Conservation (phyloP, 2,329 filamentous ascomycete genomes). For the Rachicladosporium sp. region DNA sequence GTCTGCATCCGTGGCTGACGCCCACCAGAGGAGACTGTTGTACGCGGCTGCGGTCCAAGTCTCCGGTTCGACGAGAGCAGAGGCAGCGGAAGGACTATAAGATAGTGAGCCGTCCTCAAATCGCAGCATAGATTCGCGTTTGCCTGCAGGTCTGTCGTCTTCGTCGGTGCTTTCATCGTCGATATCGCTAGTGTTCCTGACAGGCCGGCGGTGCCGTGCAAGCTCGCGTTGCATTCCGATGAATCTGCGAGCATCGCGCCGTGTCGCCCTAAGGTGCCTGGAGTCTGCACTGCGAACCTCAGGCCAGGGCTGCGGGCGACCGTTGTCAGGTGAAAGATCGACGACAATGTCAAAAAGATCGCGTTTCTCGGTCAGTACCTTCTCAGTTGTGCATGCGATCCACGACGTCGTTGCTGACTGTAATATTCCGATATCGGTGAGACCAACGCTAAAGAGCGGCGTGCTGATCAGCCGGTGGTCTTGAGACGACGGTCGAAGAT, state of each 20-base stretch:
- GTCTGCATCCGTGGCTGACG: conserved; percentile 63
- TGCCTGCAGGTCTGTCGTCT: too few species aligned
- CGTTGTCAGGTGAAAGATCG: conserved; percentile 51
- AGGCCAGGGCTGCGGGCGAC: conserved; percentile 50
- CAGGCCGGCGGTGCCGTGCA: neutral
- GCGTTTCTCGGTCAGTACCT: conserved; percentile 75
- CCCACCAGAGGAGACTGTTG: conserved; percentile 82
- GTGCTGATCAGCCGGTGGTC: neutral
- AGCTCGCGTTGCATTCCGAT: conserved; percentile 45
- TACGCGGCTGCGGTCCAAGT: conserved; percentile 66
- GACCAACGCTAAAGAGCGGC: conserved; percentile 83
- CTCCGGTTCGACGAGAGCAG: conserved; percentile 39
- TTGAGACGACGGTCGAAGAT: too few species aligned
- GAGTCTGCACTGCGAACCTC: conserved; percentile 54
- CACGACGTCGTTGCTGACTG: conserved; percentile 60
- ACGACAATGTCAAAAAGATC: conserved; percentile 83
- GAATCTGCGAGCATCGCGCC: conserved; percentile 78
- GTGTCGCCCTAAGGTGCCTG: conserved; percentile 65
- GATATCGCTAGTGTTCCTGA: too few species aligned
- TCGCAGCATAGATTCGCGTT: too few species aligned
- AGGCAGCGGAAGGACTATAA: too few species aligned
- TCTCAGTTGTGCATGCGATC: conserved; percentile 93
- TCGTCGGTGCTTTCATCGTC: too few species aligned
- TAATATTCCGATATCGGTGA: conserved; percentile 72
- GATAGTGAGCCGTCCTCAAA: too few species aligned